These are phyloP conservation scores for Puccinellia tenuiflora DNA, from an alignment of 176 grass and related monocot species.

Conservation along the genomic window DNA sequence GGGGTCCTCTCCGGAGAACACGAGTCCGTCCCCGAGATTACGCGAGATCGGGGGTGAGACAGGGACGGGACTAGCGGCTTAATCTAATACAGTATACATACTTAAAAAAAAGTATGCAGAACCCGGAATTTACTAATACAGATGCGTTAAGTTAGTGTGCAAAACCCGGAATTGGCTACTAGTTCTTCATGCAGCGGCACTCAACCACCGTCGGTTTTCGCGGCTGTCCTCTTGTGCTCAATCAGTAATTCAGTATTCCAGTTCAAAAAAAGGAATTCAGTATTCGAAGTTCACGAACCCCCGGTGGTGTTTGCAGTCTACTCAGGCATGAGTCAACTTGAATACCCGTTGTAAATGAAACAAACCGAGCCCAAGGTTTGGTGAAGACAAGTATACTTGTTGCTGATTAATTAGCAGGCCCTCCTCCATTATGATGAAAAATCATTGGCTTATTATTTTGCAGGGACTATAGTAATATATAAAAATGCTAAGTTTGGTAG, in stretches of 20 bases:
- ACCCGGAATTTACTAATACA: too few relatives aligned
- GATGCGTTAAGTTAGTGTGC: too few relatives aligned
- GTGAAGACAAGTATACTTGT: not conserved
- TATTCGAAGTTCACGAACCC: not conserved
- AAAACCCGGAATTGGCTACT: not conserved
- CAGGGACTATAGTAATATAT: not conserved
- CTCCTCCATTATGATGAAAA: not conserved
- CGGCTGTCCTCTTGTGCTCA: not conserved
- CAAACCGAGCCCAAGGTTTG: not conserved
- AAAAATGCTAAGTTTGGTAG: too few relatives aligned
- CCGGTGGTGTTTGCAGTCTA: not conserved
- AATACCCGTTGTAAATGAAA: not conserved
- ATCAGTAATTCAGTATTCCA: not conserved
- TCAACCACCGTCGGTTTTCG: constrained; percentile 18
- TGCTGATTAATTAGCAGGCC: not conserved
- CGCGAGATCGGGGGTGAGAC: not conserved
- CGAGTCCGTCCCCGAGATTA: constrained; percentile 1
- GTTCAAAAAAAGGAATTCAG: not conserved
- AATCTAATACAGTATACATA: not conserved
- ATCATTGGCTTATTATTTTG: not conserved
- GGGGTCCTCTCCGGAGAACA: not conserved
- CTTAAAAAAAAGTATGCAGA: not conserved
- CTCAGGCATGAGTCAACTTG: not conserved
- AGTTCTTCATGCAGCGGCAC: not conserved
- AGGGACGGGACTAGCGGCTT: not conserved